Evolutionary conservation across 1,284 basidiomycete species (phyloP).

Genomic region (Prillingera fragicola): DNA sequence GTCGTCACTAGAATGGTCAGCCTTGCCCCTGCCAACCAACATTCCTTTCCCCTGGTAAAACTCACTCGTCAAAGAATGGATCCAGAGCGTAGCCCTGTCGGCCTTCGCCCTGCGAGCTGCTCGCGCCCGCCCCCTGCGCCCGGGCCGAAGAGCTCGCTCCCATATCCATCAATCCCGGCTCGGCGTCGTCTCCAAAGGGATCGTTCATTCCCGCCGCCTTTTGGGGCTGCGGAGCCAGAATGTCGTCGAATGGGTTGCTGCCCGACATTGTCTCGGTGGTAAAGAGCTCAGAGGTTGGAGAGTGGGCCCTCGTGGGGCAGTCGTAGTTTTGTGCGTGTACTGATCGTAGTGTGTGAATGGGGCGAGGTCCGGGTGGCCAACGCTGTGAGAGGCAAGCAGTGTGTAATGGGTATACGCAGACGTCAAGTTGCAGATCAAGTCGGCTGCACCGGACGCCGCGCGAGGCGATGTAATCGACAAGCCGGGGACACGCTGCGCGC

Average conservation of each 20-base stretch:
- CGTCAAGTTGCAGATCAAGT: too few species aligned
- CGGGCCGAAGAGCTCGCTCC: conserved; percentile 5
- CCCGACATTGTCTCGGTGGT: conserved; percentile 28
- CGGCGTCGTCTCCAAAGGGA: conserved; percentile 32
- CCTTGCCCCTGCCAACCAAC: conserved; percentile 2
- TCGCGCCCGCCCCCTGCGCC: not conserved
- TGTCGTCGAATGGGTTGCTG: conserved; percentile 44
- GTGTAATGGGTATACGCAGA: too few species aligned
- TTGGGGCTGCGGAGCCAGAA: conserved; percentile 34
- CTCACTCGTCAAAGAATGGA: conserved; percentile 49
- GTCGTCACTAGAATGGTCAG: conserved; percentile 35
- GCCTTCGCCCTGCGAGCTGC: conserved; percentile 6
- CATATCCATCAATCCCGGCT: too few species aligned
- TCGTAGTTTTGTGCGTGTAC: too few species aligned
- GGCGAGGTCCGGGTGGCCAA: too few species aligned
- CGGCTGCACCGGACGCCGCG: too few species aligned
- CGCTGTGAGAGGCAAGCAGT: too few species aligned
- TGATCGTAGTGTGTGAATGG: too few species aligned
- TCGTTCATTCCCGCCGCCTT: conserved; percentile 22
- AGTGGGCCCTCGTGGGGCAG: too few species aligned
- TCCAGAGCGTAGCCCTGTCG: conserved; percentile 40
- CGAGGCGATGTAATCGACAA: too few species aligned
- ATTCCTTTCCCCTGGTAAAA: not conserved
- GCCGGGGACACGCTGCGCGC: too few species aligned
- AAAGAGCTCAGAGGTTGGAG: too few species aligned